Evolutionary conservation across 2,329 filamentous ascomycete species (phyloP).

Genomic region (Pseudofabraea citricarpa): DNA sequence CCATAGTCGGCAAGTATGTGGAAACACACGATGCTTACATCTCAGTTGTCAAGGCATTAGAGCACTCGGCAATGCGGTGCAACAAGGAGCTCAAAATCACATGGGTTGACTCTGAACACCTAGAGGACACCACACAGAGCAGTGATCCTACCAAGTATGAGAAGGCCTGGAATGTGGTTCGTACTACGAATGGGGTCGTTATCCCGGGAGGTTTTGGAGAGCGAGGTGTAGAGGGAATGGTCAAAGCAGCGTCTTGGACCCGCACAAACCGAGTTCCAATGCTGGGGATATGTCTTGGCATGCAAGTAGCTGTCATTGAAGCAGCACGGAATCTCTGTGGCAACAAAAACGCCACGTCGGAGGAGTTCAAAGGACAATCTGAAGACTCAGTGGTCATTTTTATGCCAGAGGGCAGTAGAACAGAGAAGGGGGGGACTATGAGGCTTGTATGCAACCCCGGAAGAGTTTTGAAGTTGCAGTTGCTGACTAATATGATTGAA

Average conservation of each 20-base stretch:
- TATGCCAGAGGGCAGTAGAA: conserved; percentile 84
- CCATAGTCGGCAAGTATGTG: conserved; percentile 89
- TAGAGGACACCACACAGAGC: conserved; percentile 63
- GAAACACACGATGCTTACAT: conserved; percentile 82
- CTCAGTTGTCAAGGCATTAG: conserved; percentile 77
- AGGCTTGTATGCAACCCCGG: conserved; percentile 42
- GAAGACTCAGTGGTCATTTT: conserved; percentile 60
- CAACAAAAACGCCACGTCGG: conserved; percentile 38
- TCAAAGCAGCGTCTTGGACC: conserved; percentile 80
- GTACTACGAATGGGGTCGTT: conserved; percentile 59
- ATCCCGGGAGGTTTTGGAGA: conserved; percentile 61
- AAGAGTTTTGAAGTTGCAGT: neutral
- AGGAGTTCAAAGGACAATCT: conserved; percentile 25
- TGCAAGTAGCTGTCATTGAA: conserved; percentile 85
- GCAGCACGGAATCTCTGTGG: conserved; percentile 73
- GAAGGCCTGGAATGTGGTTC: conserved; percentile 79
- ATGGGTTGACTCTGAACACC: conserved; percentile 79
- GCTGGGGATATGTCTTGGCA: conserved; percentile 81
- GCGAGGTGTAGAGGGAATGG: conserved; percentile 86
- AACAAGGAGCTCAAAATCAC: conserved; percentile 72
- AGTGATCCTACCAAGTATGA: conserved; percentile 70
- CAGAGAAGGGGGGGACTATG: conserved; percentile 83
- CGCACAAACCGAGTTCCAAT: conserved; percentile 76
- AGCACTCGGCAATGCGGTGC: conserved; percentile 86
- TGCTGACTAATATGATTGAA: neutral